Evolutionary conservation across 202 grass and related monocot genomes (phyloP).

Genomic region (Carex sylvatica): DNA sequence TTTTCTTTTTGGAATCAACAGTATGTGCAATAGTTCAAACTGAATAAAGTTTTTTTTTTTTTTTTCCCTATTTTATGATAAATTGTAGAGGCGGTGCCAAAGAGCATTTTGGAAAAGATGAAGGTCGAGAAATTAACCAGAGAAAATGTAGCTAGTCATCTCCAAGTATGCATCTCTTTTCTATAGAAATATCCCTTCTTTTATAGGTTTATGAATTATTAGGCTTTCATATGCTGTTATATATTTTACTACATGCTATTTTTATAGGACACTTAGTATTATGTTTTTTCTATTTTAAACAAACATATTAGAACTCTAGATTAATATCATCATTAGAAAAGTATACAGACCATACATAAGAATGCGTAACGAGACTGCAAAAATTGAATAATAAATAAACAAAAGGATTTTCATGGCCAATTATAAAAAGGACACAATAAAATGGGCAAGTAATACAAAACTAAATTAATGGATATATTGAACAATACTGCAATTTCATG

Average conservation of each 20-base stretch:
- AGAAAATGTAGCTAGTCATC: constrained; percentile 55
- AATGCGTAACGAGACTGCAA: background rate
- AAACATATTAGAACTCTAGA: background rate
- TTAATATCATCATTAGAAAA: background rate
- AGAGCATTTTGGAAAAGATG: constrained; percentile 55
- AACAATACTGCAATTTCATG: constrained; percentile 19
- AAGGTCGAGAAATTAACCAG: constrained; percentile 46
- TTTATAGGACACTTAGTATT: background rate
- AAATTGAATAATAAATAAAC: background rate
- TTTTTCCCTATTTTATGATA: background rate
- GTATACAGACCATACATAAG: background rate
- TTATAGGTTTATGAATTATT: background rate
- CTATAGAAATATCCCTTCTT: background rate
- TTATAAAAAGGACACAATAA: background rate
- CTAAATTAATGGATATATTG: background rate
- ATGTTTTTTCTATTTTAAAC: background rate
- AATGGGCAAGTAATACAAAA: background rate
- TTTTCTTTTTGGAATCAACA: background rate
- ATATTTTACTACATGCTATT: background rate
- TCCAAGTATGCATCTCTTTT: constrained; percentile 40
- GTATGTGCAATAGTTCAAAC: background rate
- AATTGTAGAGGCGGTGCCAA: constrained; percentile 55
- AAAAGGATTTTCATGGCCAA: background rate
- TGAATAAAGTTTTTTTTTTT: background rate
- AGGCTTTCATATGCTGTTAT: background rate